Conservation (phyloP, 202 grass and related monocot species). For the Cymbopogon flexuosus region DNA sequence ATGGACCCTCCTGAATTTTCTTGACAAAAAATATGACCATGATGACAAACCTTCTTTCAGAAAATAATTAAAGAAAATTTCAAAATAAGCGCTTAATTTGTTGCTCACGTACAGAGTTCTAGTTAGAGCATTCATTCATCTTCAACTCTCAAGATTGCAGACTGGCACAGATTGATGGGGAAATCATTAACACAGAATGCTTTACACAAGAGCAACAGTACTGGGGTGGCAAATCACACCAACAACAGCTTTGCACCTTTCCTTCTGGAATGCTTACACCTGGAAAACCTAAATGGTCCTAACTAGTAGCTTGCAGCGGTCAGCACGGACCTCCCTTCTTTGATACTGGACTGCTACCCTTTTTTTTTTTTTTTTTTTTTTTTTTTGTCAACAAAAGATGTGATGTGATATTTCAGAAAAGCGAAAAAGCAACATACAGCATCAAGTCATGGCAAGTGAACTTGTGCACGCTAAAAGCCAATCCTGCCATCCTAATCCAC, state of each 20-base stretch:
- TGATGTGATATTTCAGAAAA: conserved; percentile 36
- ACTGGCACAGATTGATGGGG: not conserved
- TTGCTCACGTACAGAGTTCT: not conserved
- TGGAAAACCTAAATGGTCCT: conserved; percentile 23
- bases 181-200: conserved; percentile 24
- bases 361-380: conserved; percentile 4
- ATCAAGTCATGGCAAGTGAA: conserved; percentile 46
- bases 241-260: conserved; percentile 33
- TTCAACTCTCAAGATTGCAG: not conserved
- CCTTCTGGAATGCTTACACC: conserved; percentile 31
- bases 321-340: conserved; percentile 13
- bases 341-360: conserved; percentile 23
- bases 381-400: conserved; percentile 29
- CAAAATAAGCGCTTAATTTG: too few relatives aligned
- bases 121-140: not conserved
- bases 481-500: conserved; percentile 27
- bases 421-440: conserved; percentile 48
- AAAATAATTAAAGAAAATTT: not conserved
- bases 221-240: conserved; percentile 32
- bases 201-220: conserved; percentile 31
- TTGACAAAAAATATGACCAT: not conserved
- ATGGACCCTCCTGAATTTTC: not conserved
- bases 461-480: conserved; percentile 46
- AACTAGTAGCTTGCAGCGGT: conserved; percentile 9
- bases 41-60: not conserved